Percentiles rank a stretch among this genome's conserved stretches.
Conservation (phyloP, 2,329 filamentous ascomycete species). For the Alternaria incomplexa region DNA sequence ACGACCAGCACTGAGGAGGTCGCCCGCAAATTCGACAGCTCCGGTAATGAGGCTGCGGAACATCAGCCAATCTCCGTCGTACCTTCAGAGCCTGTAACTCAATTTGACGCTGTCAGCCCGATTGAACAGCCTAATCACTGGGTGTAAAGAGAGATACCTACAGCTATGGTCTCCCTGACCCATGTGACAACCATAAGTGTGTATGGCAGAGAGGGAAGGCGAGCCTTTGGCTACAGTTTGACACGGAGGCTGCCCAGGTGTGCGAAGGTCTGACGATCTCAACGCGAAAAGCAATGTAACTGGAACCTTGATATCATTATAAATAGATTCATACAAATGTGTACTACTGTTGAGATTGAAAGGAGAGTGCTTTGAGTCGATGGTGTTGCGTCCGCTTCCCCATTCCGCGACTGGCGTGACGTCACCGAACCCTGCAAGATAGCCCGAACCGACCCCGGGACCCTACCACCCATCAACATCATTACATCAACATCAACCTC, state of each 20-base stretch:
- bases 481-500: neutral
- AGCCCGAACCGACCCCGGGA: neutral
- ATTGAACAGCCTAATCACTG: neutral
- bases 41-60: neutral
- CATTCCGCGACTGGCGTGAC: neutral
- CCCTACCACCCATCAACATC: neutral
- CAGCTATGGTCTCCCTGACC: neutral
- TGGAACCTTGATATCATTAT: neutral
- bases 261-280: neutral
- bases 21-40: neutral
- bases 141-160: neutral
- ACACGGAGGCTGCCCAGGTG: neutral
- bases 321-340: neutral
- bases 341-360: neutral
- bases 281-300: neutral
- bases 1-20: rapidly evolving
- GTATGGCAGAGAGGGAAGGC: neutral
- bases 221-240: neutral
- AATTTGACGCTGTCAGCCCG: neutral
- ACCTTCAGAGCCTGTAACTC: neutral
- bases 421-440: neutral
- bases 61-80: neutral
- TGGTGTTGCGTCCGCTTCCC: neutral
- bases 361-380: neutral
- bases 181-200: neutral